Conservation (phyloP, 306 rosid genomes). For the Rosa multiflora region DNA sequence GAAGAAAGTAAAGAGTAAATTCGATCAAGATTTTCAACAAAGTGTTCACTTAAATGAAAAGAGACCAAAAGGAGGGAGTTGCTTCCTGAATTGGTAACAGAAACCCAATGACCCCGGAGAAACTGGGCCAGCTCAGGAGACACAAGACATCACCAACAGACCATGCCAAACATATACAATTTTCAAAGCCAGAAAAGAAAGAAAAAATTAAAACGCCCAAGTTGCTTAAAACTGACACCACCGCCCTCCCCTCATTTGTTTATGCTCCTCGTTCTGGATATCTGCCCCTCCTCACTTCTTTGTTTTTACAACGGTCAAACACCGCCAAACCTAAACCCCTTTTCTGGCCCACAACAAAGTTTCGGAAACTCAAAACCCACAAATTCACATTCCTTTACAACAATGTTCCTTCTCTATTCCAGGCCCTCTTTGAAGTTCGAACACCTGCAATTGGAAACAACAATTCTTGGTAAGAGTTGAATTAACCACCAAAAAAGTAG, state of each 20-base stretch:
- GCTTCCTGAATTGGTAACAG: conserved; percentile 74
- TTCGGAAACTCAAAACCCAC: conserved; percentile 25
- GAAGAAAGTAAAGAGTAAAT: conserved; percentile 23
- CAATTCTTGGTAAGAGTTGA: conserved; percentile 6
- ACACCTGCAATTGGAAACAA: conserved; percentile 28
- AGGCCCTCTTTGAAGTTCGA: conserved; percentile 18
- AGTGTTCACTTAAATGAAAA: conserved; percentile 43
- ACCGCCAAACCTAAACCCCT: conserved; percentile 12
- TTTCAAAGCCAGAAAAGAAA: conserved; percentile 51
- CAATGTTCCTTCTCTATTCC: conserved; percentile 9
- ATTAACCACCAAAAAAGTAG: conserved; percentile 8
- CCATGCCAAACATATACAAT: conserved; percentile 34
- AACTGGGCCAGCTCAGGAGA: conserved; percentile 58
- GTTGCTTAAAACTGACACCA: conserved; percentile 76
- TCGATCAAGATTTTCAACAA: conserved; percentile 22
- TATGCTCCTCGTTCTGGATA: conserved; percentile 36
- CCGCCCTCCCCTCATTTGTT: conserved; percentile 46
- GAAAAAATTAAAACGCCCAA: conserved; percentile 39
- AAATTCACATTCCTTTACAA: conserved; percentile 5
- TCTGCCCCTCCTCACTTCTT: conserved; percentile 22
- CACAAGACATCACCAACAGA: conserved; percentile 49
- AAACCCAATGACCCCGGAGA: conserved; percentile 48
- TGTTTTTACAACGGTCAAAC: conserved; percentile 31
- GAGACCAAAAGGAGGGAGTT: conserved; percentile 56
- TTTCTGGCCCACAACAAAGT: conserved; percentile 23